These are phyloP conservation scores for Excoecaria agallocha DNA, from an alignment of 345 rosid species.

Conservation along the genomic window DNA sequence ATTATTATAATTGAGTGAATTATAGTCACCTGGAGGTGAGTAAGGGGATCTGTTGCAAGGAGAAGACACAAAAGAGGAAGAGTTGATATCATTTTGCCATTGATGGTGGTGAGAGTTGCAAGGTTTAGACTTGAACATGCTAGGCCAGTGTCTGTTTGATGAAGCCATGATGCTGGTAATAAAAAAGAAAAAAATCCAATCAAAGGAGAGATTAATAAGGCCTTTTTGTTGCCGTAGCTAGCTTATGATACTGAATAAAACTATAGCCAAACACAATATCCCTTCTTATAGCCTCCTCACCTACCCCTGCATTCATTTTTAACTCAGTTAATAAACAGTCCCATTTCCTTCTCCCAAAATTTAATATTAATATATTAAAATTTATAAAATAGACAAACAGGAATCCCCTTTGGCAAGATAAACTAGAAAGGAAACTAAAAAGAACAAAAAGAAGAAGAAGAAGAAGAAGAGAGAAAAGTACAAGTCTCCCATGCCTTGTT, in stretches of 20 bases:
- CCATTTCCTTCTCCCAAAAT: slow-evolving; percentile 19
- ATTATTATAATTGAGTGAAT: neutral
- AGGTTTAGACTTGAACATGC: slow-evolving; percentile 99
- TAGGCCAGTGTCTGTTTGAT: slow-evolving; percentile 99
- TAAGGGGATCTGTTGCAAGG: slow-evolving; percentile 58
- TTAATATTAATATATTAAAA: slow-evolving; percentile 7
- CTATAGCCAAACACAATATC: slow-evolving; percentile 43
- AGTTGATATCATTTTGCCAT: slow-evolving; percentile 86
- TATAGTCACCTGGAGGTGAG: slow-evolving; percentile 52
- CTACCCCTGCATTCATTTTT: slow-evolving; percentile 35
- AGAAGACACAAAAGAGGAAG: slow-evolving; percentile 47
- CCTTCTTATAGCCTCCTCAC: slow-evolving; percentile 58
- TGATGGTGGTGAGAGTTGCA: slow-evolving; percentile 67
- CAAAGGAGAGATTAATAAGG: slow-evolving; percentile 11
- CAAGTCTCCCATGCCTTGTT: slow-evolving; percentile 46
- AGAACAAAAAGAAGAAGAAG: slow-evolving; percentile 28
- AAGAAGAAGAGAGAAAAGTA: slow-evolving; percentile 24
- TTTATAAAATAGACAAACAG: slow-evolving; percentile 32
- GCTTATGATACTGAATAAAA: slow-evolving; percentile 30
- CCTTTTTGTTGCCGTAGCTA: slow-evolving; percentile 39
- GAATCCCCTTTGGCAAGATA: slow-evolving; percentile 48
- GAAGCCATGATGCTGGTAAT: slow-evolving; percentile 68
- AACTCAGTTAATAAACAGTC: slow-evolving; percentile 22
- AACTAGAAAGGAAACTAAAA: slow-evolving; percentile 43
- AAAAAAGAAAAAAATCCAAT: slow-evolving; percentile 23